Conservation (phyloP, 306 rosid genomes). For the Fragaria vesca region DNA sequence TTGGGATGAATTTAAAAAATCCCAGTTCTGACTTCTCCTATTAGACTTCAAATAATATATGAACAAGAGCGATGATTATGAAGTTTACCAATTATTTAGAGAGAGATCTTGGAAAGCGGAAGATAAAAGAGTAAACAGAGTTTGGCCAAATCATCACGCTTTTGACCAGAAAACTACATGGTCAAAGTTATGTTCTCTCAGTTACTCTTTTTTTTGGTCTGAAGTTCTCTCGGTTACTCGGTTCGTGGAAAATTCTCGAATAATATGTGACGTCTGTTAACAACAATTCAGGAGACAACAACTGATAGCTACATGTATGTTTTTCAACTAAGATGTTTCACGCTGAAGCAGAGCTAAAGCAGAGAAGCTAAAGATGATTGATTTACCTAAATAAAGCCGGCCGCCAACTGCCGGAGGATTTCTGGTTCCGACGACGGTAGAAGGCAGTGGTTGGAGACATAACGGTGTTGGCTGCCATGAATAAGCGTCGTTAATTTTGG, state of each 20-base stretch:
- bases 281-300: no score
- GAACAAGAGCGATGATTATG: not conserved
- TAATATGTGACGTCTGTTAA: no score
- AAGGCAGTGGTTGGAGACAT: no score
- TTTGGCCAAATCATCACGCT: not conserved
- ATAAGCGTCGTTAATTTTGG: not conserved
- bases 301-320: not conserved
- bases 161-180: no score
- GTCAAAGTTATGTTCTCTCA: not conserved
- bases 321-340: not conserved
- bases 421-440: not conserved
- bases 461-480: not conserved
- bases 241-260: no score
- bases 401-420: not conserved
- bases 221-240: no score
- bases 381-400: not conserved
- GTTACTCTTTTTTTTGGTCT: no score
- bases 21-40: conserved; percentile 2
- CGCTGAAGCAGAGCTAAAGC: not conserved
- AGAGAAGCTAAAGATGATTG: not conserved
- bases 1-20: not conserved
- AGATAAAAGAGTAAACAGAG: no score
- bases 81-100: not conserved
- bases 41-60: not conserved
- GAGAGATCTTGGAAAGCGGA: not conserved